Evolutionary conservation across 2,329 filamentous ascomycete genomes (phyloP), one percentile per base, ranked within the genome.

Genomic region (Hypoxylon sp.): DNA sequence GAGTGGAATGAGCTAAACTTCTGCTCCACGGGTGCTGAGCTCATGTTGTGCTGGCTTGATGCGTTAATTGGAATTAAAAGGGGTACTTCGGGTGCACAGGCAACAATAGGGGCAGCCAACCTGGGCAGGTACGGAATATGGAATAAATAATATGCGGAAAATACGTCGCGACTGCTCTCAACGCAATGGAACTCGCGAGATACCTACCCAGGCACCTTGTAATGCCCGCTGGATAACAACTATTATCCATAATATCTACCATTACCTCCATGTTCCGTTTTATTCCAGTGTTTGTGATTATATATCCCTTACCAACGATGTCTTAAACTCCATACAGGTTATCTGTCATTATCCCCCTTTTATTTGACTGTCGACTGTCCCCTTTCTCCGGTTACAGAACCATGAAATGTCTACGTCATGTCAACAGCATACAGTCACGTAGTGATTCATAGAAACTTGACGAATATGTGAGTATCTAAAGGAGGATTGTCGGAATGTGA

Each of bases 1-100:
- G 40, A 53, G 54, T 35, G 61, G 61, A 51, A 58, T 13, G 54
- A 64, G 61, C 35, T 64, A 58, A 50, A 63, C 61, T 64, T 33
- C 61, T 64, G 35, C 61, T 64, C 61, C 27, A 64, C 57, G 31
- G 54, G 25, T 46, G 42, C 49, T 31, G 7, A 6, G 2, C 20
- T 31, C 27, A 30, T 35, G 1, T 57, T n/a, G 11, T 57, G 30
- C n/a, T 37, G 5, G 3, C 20, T 44, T 11, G 3, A 17, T 3
- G 17, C 6, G 40, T 44, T 22, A 22, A 11, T 44, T 44, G 7
- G 3, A 20, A 22, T 8, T 44, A 44, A 10, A 22, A 22, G 20
- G 17, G 17, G 3, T 44, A 22, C 40, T 44, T 11, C 17, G 3
- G 20, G 40, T 10, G 40, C 40, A 22, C 17, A 20, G 17, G 40